Evolutionary conservation across 108 stramenopile genomes (phyloP).

Genomic region (Skeletonema grethae): DNA sequence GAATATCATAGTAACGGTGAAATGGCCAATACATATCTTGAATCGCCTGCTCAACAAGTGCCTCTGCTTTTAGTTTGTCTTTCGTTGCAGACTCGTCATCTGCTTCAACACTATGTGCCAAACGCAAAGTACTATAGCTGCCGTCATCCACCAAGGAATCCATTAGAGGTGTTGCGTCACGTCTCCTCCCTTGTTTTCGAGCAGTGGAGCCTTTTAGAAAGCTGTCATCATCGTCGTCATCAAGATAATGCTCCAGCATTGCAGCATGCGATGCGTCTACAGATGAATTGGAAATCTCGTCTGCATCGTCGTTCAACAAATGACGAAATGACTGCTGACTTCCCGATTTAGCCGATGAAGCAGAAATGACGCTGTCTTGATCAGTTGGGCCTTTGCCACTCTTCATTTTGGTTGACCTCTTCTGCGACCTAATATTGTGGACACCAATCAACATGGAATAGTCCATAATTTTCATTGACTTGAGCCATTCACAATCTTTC

Average conservation of each 20-base stretch:
- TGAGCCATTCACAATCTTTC: slow-evolving; percentile 79
- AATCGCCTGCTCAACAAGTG: slow-evolving; percentile 70
- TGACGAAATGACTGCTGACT: slow-evolving; percentile 21
- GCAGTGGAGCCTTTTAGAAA: slow-evolving; percentile 65
- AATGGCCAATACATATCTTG: slow-evolving; percentile 91
- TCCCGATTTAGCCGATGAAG: background rate
- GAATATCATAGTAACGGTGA: slow-evolving; percentile 76
- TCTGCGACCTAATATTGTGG: slow-evolving; percentile 64
- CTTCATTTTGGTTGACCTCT: slow-evolving; percentile 16
- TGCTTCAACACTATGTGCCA: slow-evolving; percentile 10
- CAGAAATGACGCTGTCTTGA: slow-evolving; percentile 6
- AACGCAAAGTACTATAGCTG: slow-evolving; percentile 8
- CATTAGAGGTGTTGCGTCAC: slow-evolving; percentile 15
- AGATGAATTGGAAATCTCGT: slow-evolving; percentile 27
- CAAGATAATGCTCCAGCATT: slow-evolving; percentile 28
- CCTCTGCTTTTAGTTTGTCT: slow-evolving; percentile 45
- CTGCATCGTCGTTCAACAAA: slow-evolving; percentile 13
- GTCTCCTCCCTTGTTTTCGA: slow-evolving; percentile 18
- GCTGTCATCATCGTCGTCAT: slow-evolving; percentile 82
- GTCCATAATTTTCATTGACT: slow-evolving; percentile 92
- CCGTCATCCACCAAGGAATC: slow-evolving; percentile 17
- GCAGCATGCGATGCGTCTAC: slow-evolving; percentile 34
- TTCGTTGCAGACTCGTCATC: slow-evolving; percentile 12
- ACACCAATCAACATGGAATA: slow-evolving; percentile 93
- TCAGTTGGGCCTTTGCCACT: background rate